phyloP scores from a whole-genome alignment of 2,329 filamentous ascomycete genomes.

The Penicillium sp. region DNA sequence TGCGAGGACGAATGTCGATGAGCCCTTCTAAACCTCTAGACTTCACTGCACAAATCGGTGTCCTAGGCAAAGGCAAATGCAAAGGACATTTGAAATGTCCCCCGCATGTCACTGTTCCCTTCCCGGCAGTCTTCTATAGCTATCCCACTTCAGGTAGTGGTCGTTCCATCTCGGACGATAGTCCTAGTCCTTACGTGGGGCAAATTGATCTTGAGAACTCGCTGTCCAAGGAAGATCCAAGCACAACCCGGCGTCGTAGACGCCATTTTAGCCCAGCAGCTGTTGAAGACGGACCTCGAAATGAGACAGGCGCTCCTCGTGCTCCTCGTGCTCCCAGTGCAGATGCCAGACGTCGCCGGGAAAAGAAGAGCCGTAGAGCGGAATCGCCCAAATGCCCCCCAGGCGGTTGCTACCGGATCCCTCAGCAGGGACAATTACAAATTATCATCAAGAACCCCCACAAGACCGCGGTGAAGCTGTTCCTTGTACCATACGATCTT shows the following conservation, averaged over 20 bases:
- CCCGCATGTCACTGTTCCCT: slow-evolving; percentile 83
- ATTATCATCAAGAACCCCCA: slow-evolving; percentile 98
- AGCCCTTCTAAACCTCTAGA: slow-evolving; percentile 89
- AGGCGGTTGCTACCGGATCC: slow-evolving; percentile 90
- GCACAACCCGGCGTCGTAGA: slow-evolving; percentile 41
- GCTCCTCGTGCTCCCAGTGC: slow-evolving; percentile 19
- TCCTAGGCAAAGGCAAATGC: slow-evolving; percentile 85
- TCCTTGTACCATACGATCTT: slow-evolving; percentile 89
- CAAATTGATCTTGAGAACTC: slow-evolving; percentile 87
- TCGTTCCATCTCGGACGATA: slow-evolving; percentile 70
- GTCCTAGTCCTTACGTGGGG: slow-evolving; percentile 93
- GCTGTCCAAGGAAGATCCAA: slow-evolving; percentile 54
- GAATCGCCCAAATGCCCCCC: slow-evolving; percentile 68
- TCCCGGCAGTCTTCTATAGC: slow-evolving; percentile 94
- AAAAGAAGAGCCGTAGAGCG: slow-evolving; percentile 62
- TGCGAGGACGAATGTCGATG: slow-evolving; percentile 94
- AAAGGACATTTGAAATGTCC: slow-evolving; percentile 83
- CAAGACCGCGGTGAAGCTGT: slow-evolving; percentile 95
- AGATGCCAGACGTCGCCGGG: slow-evolving; percentile 46
- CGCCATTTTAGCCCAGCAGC: slow-evolving; percentile 32
- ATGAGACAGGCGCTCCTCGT: slow-evolving; percentile 11
- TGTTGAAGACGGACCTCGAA: slow-evolving; percentile 9
- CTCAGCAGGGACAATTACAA: slow-evolving; percentile 88
- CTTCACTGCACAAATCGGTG: slow-evolving; percentile 93
- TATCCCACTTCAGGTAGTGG: slow-evolving; percentile 70